phyloP scores from a whole-genome alignment of 148 eudicot species.

The Vaccinium vitisidaea region DNA sequence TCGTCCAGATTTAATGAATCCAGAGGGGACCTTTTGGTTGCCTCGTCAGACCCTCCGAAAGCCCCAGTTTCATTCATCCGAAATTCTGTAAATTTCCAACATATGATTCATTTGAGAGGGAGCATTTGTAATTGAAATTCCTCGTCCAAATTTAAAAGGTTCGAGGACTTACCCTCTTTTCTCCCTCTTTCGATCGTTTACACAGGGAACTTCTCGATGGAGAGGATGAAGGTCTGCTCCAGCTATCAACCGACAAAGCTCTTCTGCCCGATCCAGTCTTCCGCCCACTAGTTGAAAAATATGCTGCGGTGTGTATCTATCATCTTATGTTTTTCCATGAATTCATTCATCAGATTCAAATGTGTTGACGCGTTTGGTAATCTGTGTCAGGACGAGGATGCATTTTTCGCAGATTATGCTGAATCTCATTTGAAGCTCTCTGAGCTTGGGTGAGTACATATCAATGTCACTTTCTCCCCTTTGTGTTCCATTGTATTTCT shows the following conservation, averaged over 20 bases:
- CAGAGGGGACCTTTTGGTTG: too few relatives aligned
- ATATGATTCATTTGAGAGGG: too few relatives aligned
- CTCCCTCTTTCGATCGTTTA: not conserved
- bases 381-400: conserved; percentile 61
- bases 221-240: not conserved
- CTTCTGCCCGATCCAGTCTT: conserved; percentile 58
- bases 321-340: not conserved
- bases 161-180: not conserved
- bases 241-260: conserved; percentile 59
- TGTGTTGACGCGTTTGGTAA: not conserved
- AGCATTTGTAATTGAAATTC: too few relatives aligned
- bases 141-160: too few relatives aligned
- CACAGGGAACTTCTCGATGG: not conserved
- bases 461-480: not conserved
- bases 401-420: conserved; percentile 71
- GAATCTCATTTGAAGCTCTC: conserved; percentile 73
- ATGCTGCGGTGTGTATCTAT: conserved; percentile 45
- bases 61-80: too few relatives aligned
- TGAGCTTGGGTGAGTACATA: conserved; percentile 54
- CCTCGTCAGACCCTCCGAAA: too few relatives aligned
- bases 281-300: conserved; percentile 63
- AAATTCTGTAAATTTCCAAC: too few relatives aligned
- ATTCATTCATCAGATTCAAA: not conserved
- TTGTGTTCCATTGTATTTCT: not conserved
- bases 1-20: too few relatives aligned